Percentiles rank a stretch among this genome's conserved stretches.
phyloP scores from a whole-genome alignment of 352 stramenopile species.

The Pythium rhizo-oryzae region DNA sequence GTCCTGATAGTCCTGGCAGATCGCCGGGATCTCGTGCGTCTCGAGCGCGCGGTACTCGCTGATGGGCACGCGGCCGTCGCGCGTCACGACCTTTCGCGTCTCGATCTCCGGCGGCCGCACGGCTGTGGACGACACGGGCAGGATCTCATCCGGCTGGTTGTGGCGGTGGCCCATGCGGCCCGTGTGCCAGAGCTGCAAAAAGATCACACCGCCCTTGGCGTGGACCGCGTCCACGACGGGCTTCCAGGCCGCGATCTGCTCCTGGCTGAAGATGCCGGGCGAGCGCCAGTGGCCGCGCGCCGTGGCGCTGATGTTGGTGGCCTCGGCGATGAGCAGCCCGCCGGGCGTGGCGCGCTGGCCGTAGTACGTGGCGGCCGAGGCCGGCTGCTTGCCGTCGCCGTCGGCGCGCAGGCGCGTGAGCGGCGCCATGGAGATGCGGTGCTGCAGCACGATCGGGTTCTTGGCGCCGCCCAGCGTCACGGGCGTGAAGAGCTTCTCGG shows the following conservation, averaged over 20 bases:
- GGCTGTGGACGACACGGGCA: conserved; percentile 39
- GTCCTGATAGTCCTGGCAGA: conserved; percentile 63
- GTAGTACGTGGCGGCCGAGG: conserved; percentile 38
- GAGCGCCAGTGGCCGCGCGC: conserved; percentile 25
- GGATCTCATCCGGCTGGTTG: conserved; percentile 24
- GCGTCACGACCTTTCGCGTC: neutral
- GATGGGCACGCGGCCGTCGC: conserved; percentile 26
- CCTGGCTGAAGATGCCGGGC: conserved; percentile 40
- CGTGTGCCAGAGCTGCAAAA: conserved; percentile 77
- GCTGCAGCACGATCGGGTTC: conserved; percentile 36
- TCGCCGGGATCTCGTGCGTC: conserved; percentile 61
- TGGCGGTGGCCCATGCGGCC: conserved; percentile 54
- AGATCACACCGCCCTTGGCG: conserved; percentile 60
- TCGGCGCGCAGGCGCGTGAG: conserved; percentile 34
- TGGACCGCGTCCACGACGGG: conserved; percentile 55
- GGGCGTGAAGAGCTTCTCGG: conserved; percentile 50
- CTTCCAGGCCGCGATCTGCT: conserved; percentile 46
- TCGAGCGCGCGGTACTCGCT: conserved; percentile 52
- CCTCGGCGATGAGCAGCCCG: conserved; percentile 50
- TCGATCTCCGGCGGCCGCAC: conserved; percentile 5
- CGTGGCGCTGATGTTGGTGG: conserved; percentile 32
- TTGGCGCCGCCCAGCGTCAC: conserved; percentile 61
- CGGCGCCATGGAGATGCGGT: conserved; percentile 47
- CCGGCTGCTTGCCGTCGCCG: conserved; percentile 19
- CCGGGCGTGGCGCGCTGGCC: conserved; percentile 34